Conservation (phyloP, 2,329 filamentous ascomycete species). For the Hansfordia pulvinata region DNA sequence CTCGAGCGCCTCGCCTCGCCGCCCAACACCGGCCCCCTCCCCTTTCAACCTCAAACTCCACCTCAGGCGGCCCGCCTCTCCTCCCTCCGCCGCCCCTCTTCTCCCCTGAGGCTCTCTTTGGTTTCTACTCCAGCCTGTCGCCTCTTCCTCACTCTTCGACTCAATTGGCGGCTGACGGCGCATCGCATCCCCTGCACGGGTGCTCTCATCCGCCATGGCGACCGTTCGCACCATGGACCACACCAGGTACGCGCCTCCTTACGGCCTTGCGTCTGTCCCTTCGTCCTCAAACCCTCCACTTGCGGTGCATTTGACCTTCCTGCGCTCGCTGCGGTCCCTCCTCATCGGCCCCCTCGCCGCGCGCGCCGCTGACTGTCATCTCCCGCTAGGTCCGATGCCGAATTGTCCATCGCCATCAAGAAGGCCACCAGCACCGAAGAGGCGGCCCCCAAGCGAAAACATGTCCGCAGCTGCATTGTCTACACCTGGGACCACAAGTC, state of each 20-base stretch:
- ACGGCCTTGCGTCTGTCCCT: constrained; percentile 1
- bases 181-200: constrained; percentile 3
- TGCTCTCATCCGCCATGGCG: constrained; percentile 15
- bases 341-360: constrained; percentile 2
- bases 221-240: constrained; percentile 18
- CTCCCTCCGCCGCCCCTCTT: no score
- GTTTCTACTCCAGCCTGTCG: no score
- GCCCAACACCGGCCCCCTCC: no score
- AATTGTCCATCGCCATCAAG: constrained; percentile 56
- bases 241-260: constrained; percentile 14
- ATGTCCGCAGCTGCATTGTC: constrained; percentile 95
- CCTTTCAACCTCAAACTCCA: no score
- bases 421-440: constrained; percentile 59
- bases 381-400: constrained; percentile 44
- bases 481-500: constrained; percentile 99
- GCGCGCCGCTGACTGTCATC: constrained; percentile 1
- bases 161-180: no score
- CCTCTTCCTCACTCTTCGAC: no score
- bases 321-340: neutral
- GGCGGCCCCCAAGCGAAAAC: constrained; percentile 64
- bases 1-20: no score
- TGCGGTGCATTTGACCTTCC: no score
- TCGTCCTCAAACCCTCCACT: no score
- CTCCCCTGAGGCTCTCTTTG: no score
- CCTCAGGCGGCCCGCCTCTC: no score